Base-by-base conservation (phyloP, 129 eudicot species). In the Rutidosis leptorrhynchoides region DNA sequence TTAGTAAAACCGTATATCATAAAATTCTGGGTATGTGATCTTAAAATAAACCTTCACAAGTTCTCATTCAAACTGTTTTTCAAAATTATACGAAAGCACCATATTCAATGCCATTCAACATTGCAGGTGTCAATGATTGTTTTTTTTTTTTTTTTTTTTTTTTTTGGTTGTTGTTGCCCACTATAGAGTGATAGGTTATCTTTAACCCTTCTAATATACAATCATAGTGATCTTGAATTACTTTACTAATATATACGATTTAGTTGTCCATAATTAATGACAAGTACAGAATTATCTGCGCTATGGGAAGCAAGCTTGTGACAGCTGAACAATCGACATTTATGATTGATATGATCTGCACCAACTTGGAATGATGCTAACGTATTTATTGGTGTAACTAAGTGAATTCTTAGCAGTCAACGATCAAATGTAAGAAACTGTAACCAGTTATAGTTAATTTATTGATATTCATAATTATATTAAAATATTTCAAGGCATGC, bases 111-210 rank as follows among this genome's bases (percentile, higher is more conserved):
- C 25, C 22, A 37, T 54, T 28, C 12, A n/a, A 55, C 16, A 62
- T 24, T 80, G 65, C 83, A 88, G 96, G 96, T 92, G 35, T 95
- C 98, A n/a, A 80, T 92, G 79, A 92, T 92, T 75, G 95, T 92
- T 76, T 92, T 83, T 77, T 95, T 92, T 67, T 84, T 95, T 24
- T 96, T 85, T 64, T 77, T 92, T 67, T 75, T 92, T 81, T 85
- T 95, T 88, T 65, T 96, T 95, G 22, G 98, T 96, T 32, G 98
- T 85, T 80, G 81, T 87, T 14, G 96, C n/a, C n/a, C n/a, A n/a
- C 96, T 1, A 84, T 76, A 73, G 96, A 88, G 82, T 58, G 98
- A 92, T 70, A 92, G 96, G 98, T 92, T 33, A 52, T 68, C 55
- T 58, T 28, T 62, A n/a, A n/a, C 51, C 21, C 57, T 26, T 77